Conservation (phyloP, 176 grass and related monocot species). For the Secale cereale region DNA sequence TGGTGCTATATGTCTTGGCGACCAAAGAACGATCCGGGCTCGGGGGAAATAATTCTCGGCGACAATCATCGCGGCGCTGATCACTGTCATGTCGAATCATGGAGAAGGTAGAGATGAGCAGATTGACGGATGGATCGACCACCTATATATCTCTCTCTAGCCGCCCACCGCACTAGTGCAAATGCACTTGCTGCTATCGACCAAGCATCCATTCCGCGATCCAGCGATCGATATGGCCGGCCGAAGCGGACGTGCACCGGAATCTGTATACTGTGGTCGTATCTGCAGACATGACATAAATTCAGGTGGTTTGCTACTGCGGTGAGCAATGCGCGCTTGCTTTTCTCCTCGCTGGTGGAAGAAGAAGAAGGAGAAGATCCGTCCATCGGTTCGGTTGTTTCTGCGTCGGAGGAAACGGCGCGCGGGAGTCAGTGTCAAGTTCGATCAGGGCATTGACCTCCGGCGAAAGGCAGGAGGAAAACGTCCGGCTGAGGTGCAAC, state of each 20-base stretch:
- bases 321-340: background rate
- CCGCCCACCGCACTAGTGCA: background rate
- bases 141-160: background rate
- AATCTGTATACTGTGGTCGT: constrained; percentile 40
- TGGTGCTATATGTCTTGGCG: background rate
- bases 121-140: background rate
- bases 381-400: background rate
- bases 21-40: background rate
- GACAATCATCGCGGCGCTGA: background rate
- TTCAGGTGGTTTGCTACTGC: background rate
- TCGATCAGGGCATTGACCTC: background rate
- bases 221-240: background rate
- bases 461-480: background rate
- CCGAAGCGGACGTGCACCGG: background rate
- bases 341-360: background rate
- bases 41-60: background rate
- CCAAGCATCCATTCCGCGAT: background rate
- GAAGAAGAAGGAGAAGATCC: background rate
- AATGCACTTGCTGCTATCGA: background rate
- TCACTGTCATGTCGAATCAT: background rate
- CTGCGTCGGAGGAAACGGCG: background rate
- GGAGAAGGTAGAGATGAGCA: background rate
- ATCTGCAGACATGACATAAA: constrained; percentile 32
- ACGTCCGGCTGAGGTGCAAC: background rate
- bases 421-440: background rate